A percentile compares a stretch with the other conserved stretches of the same genome.
These are phyloP conservation scores for Notholithocarpus densiflorus DNA, from an alignment of 306 rosid genomes.

Conservation along the genomic window DNA sequence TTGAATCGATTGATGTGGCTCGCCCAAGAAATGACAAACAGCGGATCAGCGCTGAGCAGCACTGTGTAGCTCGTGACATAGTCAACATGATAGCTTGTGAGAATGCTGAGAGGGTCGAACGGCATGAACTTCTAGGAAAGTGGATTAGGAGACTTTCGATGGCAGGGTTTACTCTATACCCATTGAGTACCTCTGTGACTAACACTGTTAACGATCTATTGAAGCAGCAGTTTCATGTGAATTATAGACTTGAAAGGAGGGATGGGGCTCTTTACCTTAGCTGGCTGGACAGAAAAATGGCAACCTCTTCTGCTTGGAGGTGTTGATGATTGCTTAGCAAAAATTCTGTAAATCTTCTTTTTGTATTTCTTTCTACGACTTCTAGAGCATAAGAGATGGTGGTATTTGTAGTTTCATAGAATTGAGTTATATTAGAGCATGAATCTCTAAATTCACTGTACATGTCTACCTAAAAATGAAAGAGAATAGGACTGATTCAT, in stretches of 20 bases:
- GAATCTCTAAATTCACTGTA: constrained; percentile 31
- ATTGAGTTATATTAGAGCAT: constrained; percentile 9
- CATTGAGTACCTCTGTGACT: constrained; percentile 49
- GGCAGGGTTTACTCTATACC: constrained; percentile 68
- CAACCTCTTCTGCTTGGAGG: constrained; percentile 79
- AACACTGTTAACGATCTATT: constrained; percentile 38
- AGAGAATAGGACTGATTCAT: not conserved
- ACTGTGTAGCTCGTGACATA: constrained; percentile 88
- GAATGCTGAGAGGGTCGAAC: constrained; percentile 76
- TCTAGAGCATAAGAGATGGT: constrained; percentile 22
- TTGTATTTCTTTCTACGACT: not conserved
- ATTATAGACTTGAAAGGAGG: constrained; percentile 41
- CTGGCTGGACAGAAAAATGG: constrained; percentile 68
- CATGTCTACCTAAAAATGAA: constrained; percentile 29
- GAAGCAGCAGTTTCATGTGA: constrained; percentile 43
- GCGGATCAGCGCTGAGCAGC: constrained; percentile 76
- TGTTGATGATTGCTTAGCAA: constrained; percentile 24
- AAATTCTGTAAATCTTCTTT: constrained; percentile 20
- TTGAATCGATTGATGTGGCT: constrained; percentile 70
- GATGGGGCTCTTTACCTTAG: constrained; percentile 64
- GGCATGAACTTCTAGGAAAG: constrained; percentile 79
- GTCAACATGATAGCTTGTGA: constrained; percentile 97
- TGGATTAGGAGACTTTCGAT: constrained; percentile 76
- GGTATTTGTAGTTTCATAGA: constrained; percentile 28
- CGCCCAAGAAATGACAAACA: constrained; percentile 51